A percentile compares a stretch with the other conserved stretches of the same genome.
Evolutionary conservation across 768 basidiomycete genomes (phyloP).

Genomic region (Phylloporus arenicola): DNA sequence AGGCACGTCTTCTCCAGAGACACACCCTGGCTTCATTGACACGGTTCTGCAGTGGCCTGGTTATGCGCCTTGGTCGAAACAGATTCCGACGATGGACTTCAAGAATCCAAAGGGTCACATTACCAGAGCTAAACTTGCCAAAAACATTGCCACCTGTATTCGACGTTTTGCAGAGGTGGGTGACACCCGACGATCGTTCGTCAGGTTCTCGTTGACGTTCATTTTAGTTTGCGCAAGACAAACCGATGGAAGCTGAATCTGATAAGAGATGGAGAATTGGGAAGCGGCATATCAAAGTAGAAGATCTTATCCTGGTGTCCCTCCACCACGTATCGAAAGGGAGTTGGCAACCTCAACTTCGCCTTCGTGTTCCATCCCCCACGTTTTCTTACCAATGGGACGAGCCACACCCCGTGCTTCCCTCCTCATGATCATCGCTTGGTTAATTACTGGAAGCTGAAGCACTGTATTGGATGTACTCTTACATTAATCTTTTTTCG

Average conservation of each 20-base stretch:
- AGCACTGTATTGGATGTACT: neutral
- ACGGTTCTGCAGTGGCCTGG: constrained; percentile 62
- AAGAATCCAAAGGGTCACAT: constrained; percentile 73
- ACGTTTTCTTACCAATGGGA: neutral
- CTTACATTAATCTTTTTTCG: too few relatives aligned
- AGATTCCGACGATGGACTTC: constrained; percentile 81
- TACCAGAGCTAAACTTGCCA: constrained; percentile 69
- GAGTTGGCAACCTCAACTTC: constrained; percentile 76
- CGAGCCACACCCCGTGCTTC: neutral
- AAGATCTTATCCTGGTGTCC: constrained; percentile 68
- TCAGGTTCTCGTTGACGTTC: constrained; percentile 3
- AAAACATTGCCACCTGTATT: constrained; percentile 75
- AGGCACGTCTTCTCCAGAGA: constrained; percentile 39
- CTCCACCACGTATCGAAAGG: constrained; percentile 81
- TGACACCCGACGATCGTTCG: neutral
- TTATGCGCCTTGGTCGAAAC: constrained; percentile 70
- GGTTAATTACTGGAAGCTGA: neutral
- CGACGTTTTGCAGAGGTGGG: constrained; percentile 60
- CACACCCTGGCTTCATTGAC: constrained; percentile 1
- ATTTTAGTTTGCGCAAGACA: constrained; percentile 43
- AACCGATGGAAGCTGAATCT: constrained; percentile 58
- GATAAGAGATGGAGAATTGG: constrained; percentile 64
- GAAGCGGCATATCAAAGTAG: constrained; percentile 47
- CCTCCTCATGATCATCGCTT: constrained; percentile 1
- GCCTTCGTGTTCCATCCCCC: constrained; percentile 32